Evolutionary conservation across 257 asterid species (phyloP).

Genomic region (Misopates orontium): DNA sequence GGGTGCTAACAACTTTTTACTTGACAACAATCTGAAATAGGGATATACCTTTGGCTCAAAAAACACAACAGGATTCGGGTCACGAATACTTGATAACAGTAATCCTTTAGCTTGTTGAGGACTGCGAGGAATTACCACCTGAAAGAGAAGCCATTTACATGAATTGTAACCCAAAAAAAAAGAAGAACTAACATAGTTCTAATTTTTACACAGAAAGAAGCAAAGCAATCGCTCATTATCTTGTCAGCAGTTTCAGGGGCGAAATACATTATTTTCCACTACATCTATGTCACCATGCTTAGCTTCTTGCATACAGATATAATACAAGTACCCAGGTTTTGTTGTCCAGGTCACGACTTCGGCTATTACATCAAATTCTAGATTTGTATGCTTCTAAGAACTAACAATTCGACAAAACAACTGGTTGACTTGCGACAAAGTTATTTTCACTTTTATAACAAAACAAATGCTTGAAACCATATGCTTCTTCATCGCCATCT

Average conservation of each 20-base stretch:
- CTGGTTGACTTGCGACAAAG: neutral
- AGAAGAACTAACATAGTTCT: constrained; percentile 11
- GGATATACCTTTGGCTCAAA: constrained; percentile 86
- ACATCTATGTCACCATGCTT: constrained; percentile 8
- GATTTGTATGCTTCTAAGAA: neutral
- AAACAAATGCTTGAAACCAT: neutral
- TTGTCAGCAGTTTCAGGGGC: constrained; percentile 14
- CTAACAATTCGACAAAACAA: constrained; percentile 14
- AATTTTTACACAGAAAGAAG: constrained; percentile 10
- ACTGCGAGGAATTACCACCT: constrained; percentile 98
- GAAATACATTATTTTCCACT: neutral
- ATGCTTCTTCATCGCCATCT: neutral
- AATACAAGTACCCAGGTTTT: neutral
- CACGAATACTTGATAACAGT: constrained; percentile 76
- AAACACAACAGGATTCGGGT: constrained; percentile 92
- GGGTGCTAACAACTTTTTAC: constrained; percentile 6
- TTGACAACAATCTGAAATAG: constrained; percentile 13
- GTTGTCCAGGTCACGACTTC: neutral
- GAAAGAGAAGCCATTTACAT: constrained; percentile 14
- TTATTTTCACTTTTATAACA: neutral
- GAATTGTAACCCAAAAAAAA: no score
- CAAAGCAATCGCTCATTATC: constrained; percentile 4
- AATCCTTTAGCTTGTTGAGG: constrained; percentile 95
- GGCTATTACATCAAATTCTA: neutral
- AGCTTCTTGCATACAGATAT: constrained; percentile 19